A percentile compares a stretch with the other conserved stretches of the same genome.
phyloP scores from a whole-genome alignment of 2,329 filamentous ascomycete species.

The Penicillium sclerotiorum region DNA sequence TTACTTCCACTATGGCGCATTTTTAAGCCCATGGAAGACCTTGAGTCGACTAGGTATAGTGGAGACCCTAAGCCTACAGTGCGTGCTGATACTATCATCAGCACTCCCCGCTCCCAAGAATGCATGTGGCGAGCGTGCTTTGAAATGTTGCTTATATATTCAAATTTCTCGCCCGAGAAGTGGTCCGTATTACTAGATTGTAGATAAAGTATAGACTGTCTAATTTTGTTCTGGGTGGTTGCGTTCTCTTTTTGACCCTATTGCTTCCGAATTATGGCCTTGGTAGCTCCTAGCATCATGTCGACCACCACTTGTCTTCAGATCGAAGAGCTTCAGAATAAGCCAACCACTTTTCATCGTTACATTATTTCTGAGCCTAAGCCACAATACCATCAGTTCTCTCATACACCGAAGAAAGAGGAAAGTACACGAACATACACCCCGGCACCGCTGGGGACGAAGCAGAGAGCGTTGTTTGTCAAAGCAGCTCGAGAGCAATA shows the following conservation, averaged over 20 bases:
- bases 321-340: conserved; percentile 19
- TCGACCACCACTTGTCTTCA: conserved; percentile 30
- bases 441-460: conserved; percentile 4
- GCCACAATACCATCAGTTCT: conserved; percentile 3
- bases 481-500: conserved; percentile 57
- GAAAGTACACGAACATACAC: not conserved
- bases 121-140: conserved; percentile 13
- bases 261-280: conserved; percentile 15
- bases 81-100: conserved; percentile 19
- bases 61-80: conserved; percentile 17
- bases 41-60: conserved; percentile 8
- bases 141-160: conserved; percentile 1
- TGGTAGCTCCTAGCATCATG: conserved; percentile 23
- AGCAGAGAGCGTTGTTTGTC: conserved; percentile 55
- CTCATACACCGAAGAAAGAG: conserved; percentile 1
- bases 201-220: conserved; percentile 18
- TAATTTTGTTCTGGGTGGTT: not conserved
- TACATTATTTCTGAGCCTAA: conserved; percentile 9
- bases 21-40: conserved; percentile 1
- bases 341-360: conserved; percentile 18
- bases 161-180: conserved; percentile 26
- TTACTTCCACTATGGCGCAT: conserved; percentile 8
- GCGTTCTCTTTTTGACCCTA: not conserved
- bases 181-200: conserved; percentile 1
- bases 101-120: conserved; percentile 14